Conservation (phyloP, 768 basidiomycete genomes). For the Boletus vermiculosoides region DNA sequence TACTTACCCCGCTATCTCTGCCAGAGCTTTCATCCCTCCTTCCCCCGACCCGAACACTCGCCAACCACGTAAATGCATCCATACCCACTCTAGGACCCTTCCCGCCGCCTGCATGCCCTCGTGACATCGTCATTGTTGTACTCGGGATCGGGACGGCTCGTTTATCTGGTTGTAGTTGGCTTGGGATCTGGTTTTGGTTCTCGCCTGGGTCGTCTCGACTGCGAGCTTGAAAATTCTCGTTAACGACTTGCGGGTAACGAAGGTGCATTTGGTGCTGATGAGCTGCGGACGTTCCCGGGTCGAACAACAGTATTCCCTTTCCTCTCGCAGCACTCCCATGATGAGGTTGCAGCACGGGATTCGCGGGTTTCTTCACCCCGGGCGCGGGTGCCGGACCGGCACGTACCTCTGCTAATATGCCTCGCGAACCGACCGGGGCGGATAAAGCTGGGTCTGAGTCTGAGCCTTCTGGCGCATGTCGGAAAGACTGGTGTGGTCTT, state of each 20-base stretch:
- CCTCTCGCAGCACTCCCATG: constrained; percentile 34
- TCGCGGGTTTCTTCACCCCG: constrained; percentile 20
- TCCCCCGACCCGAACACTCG: constrained; percentile 66
- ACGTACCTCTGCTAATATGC: constrained; percentile 70
- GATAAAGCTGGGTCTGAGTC: constrained; percentile 50
- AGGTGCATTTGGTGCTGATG: constrained; percentile 31
- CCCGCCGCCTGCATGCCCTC: constrained; percentile 45
- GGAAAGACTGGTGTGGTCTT: constrained; percentile 46
- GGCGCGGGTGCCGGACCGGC: constrained; percentile 42
- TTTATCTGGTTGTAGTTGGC: constrained; percentile 14
- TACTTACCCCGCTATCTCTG: constrained; percentile 47
- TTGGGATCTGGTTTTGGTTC: constrained; percentile 1
- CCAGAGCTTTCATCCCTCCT: constrained; percentile 56
- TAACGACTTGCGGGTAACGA: constrained; percentile 28
- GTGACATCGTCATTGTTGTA: constrained; percentile 44
- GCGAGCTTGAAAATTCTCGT: constrained; percentile 13
- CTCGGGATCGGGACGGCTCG: constrained; percentile 23
- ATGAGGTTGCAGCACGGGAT: constrained; percentile 35
- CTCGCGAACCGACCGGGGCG: constrained; percentile 63
- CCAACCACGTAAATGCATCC: constrained; percentile 70
- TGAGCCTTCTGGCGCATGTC: constrained; percentile 48
- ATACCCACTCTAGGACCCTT: constrained; percentile 61
- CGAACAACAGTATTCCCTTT: constrained; percentile 27
- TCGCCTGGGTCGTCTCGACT: constrained; percentile 17
- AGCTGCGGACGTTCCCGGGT: constrained; percentile 35